These are phyloP conservation scores for Mariannaea sp. DNA, from an alignment of 2,329 filamentous ascomycete species.

Conservation along the genomic window DNA sequence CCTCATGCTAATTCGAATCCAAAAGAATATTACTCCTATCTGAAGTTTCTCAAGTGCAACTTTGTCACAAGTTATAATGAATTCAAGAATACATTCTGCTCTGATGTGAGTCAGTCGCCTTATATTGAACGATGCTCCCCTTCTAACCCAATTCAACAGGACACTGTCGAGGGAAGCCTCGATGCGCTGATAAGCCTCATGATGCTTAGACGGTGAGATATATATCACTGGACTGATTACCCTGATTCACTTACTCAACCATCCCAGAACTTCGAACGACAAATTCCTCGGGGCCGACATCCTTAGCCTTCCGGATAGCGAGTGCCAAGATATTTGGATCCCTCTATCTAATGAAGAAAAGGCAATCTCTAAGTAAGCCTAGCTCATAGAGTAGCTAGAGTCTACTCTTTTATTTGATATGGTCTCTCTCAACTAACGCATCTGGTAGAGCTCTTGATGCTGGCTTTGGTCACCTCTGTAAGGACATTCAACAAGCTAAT, in stretches of 20 bases:
- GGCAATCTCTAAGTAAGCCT: constrained; percentile 34
- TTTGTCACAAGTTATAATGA: constrained; percentile 3
- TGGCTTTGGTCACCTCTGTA: background rate
- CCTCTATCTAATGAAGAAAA: constrained; percentile 36
- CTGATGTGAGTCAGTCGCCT: constrained; percentile 21
- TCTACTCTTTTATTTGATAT: background rate
- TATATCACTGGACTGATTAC: background rate
- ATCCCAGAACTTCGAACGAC: constrained; percentile 36
- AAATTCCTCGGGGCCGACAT: constrained; percentile 36
- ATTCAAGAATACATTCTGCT: constrained; percentile 29
- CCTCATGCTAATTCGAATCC: background rate
- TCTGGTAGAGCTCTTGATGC: constrained; percentile 1
- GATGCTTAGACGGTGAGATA: constrained; percentile 39
- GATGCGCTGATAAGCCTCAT: constrained; percentile 28
- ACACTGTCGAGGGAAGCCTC: constrained; percentile 20
- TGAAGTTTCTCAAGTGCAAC: constrained; percentile 39
- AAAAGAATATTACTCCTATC: constrained; percentile 45
- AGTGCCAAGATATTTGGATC: constrained; percentile 30
- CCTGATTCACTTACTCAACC: background rate
- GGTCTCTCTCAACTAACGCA: background rate
- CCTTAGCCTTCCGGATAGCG: constrained; percentile 28
- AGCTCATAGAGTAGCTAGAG: background rate
- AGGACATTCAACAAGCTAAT: no score
- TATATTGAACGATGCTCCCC: no score
- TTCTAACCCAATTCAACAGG: constrained; percentile 18